These are phyloP conservation scores for Pleurotus djamor DNA, from an alignment of 768 basidiomycete species.

Conservation along the genomic window DNA sequence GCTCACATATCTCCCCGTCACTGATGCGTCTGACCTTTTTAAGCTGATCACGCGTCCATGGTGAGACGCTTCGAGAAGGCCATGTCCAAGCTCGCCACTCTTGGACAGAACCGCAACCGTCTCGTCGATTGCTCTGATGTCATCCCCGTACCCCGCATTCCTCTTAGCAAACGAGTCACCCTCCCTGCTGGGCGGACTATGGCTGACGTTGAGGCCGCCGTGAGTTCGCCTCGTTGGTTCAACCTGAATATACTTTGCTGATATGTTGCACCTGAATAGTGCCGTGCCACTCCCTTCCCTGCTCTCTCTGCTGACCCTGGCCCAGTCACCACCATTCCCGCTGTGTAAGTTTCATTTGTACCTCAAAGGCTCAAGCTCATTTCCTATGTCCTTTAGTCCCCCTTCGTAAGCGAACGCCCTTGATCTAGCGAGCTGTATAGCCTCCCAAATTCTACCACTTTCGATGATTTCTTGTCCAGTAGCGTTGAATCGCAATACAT, in stretches of 20 bases:
- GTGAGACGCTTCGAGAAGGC: slow-evolving; percentile 20
- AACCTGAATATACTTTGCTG: neutral
- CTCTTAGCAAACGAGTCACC: slow-evolving; percentile 12
- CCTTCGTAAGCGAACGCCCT: neutral
- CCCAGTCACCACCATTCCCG: slow-evolving; percentile 2
- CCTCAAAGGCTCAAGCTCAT: neutral
- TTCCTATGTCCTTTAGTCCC: neutral
- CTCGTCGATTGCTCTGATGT: slow-evolving; percentile 26
- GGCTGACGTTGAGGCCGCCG: slow-evolving; percentile 23
- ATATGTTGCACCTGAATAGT: slow-evolving; percentile 8
- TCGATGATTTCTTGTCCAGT: too few relatives aligned
- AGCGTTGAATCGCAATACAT: too few relatives aligned
- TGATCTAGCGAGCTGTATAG: neutral
- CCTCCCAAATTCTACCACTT: too few relatives aligned
- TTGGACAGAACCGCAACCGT: slow-evolving; percentile 19
- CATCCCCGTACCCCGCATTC: slow-evolving; percentile 14
- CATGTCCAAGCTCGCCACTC: slow-evolving; percentile 25
- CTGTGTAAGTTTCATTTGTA: slow-evolving; percentile 5
- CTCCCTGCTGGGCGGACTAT: slow-evolving; percentile 26
- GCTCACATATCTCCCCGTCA: neutral
- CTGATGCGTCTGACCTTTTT: neutral
- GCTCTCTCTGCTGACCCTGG: slow-evolving; percentile 6
- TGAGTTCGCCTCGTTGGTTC: neutral
- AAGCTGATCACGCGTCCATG: slow-evolving; percentile 21
- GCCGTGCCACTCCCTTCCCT: slow-evolving; percentile 15